Conservation (phyloP, 495 filamentous ascomycete genomes). For the Cryomyces minteri region DNA sequence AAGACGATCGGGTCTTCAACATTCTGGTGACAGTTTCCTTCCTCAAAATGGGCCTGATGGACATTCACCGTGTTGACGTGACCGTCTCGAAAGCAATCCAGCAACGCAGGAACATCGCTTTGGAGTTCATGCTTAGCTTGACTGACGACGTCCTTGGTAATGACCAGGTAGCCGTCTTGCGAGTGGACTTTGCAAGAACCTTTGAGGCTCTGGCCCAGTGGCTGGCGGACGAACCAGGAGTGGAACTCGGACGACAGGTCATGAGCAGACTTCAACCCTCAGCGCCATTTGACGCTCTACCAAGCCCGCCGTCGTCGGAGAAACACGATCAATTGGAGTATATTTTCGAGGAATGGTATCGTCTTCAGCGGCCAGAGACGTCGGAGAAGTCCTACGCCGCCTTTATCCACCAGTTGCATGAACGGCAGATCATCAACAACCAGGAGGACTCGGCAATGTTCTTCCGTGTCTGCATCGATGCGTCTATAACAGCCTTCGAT, state of each 20-base stretch:
- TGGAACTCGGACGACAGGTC: constrained; percentile 45
- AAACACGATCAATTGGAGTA: constrained; percentile 78
- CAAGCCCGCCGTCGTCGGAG: constrained; percentile 12
- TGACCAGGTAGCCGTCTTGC: constrained; percentile 54
- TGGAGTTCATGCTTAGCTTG: constrained; percentile 58
- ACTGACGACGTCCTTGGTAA: constrained; percentile 61
- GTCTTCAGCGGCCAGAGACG: constrained; percentile 52
- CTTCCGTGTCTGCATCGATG: constrained; percentile 64
- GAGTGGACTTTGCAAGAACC: constrained; percentile 73
- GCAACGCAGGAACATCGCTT: constrained; percentile 43
- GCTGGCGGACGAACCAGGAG: constrained; percentile 52
- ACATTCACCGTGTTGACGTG: constrained; percentile 63
- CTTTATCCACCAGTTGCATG: constrained; percentile 74
- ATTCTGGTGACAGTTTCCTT: constrained; percentile 58
- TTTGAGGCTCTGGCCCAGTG: constrained; percentile 60
- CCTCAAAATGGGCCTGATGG: constrained; percentile 53
- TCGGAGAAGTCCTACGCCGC: constrained; percentile 50
- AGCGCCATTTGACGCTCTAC: constrained; percentile 6
- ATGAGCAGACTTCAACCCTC: constrained; percentile 42
- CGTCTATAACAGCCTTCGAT: constrained; percentile 58
- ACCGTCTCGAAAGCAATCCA: constrained; percentile 53
- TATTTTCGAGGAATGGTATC: constrained; percentile 85
- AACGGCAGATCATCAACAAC: constrained; percentile 45
- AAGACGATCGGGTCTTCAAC: constrained; percentile 62
- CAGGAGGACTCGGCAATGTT: constrained; percentile 62